phyloP scores from a whole-genome alignment of 148 eudicot species.

The Amaranthus cruentus region DNA sequence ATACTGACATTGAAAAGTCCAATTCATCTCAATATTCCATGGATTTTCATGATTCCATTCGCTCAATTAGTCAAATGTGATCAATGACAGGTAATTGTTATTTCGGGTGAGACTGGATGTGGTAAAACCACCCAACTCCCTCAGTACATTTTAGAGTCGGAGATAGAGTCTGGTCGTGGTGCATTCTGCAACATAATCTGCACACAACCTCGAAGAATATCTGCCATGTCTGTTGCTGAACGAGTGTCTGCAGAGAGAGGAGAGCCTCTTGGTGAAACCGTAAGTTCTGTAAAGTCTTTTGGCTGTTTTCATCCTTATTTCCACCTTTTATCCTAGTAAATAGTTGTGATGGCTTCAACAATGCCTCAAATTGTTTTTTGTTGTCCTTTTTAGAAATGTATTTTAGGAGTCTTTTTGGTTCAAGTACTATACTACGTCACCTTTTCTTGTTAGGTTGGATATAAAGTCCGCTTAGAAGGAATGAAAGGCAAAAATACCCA shows the following conservation, averaged over 20 bases:
- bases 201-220: conserved; percentile 98
- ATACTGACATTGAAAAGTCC: background rate
- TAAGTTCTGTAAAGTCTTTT: conserved; percentile 34
- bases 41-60: background rate
- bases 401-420: conserved; percentile 28
- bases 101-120: conserved; percentile 99
- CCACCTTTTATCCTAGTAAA: background rate
- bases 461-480: conserved; percentile 98
- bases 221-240: conserved; percentile 96
- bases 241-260: conserved; percentile 97
- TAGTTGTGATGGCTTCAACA: conserved; percentile 1
- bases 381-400: conserved; percentile 4
- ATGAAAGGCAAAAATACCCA: conserved; percentile 98
- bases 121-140: conserved; percentile 99
- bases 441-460: conserved; percentile 81
- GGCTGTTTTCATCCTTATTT: conserved; percentile 1
- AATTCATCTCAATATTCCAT: conserved; percentile 1
- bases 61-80: background rate
- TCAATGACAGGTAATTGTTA: conserved; percentile 63
- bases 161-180: conserved; percentile 95
- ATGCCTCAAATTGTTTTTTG: background rate
- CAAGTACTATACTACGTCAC: conserved; percentile 37
- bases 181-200: conserved; percentile 92
- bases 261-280: conserved; percentile 96
- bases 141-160: conserved; percentile 91